A percentile compares a stretch with the other conserved stretches of the same genome.
These are phyloP conservation scores for Alternaria sp. DNA, from an alignment of 2,329 filamentous ascomycete species.

Conservation along the genomic window DNA sequence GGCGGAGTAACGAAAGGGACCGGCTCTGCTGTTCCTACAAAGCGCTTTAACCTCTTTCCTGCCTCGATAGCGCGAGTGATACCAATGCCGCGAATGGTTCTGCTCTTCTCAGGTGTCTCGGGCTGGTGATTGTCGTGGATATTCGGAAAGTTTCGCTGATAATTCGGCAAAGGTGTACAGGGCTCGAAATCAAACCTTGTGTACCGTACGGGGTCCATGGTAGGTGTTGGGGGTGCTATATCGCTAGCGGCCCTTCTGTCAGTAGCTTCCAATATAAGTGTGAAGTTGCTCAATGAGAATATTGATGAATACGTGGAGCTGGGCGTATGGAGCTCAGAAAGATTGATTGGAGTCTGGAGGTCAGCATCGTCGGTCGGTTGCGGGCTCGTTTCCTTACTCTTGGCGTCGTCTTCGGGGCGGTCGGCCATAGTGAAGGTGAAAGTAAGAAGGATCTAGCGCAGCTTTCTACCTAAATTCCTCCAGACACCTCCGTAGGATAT, in stretches of 20 bases:
- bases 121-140: slow-evolving; percentile 5
- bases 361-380: neutral
- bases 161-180: neutral
- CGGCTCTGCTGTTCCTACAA: slow-evolving; percentile 19
- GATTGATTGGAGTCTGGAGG: slow-evolving; percentile 3
- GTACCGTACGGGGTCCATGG: neutral
- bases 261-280: neutral
- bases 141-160: neutral
- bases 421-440: neutral
- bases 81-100: neutral
- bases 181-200: neutral
- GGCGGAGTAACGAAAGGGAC: slow-evolving; percentile 26
- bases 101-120: slow-evolving; percentile 5
- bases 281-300: slow-evolving; percentile 7
- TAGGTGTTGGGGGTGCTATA: neutral
- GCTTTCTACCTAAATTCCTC: neutral
- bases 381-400: neutral
- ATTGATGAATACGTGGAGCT: slow-evolving; percentile 1
- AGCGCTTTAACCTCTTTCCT: slow-evolving; percentile 20
- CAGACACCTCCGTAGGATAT: neutral
- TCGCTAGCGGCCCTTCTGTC: neutral
- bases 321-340: slow-evolving; percentile 3
- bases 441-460: neutral
- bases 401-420: neutral
- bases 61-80: slow-evolving; percentile 12